Conservation (phyloP, 345 rosid genomes). For the Erucastrum elatum region DNA sequence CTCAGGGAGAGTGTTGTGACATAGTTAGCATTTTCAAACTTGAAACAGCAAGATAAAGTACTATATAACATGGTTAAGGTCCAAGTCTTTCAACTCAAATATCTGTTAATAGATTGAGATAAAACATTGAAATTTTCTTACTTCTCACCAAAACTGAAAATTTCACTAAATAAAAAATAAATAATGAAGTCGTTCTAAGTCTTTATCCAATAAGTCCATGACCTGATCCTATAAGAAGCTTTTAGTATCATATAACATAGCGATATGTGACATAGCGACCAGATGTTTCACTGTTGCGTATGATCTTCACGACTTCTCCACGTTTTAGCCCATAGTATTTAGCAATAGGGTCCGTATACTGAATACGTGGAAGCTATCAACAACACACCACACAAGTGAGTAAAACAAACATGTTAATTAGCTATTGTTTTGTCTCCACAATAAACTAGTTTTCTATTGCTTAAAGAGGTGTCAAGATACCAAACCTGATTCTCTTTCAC, state of each 20-base stretch:
- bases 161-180: neutral
- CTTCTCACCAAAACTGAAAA: neutral
- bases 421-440: neutral
- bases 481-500: slow-evolving; percentile 82
- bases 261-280: slow-evolving; percentile 68
- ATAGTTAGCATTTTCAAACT: no score
- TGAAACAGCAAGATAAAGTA: no score
- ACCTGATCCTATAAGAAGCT: neutral
- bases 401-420: neutral
- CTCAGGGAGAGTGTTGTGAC: no score
- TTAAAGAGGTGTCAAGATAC: slow-evolving; percentile 3
- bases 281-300: slow-evolving; percentile 64
- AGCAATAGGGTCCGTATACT: slow-evolving; percentile 58
- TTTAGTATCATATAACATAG: slow-evolving; percentile 48
- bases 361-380: slow-evolving; percentile 60
- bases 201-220: neutral
- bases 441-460: neutral
- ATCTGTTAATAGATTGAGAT: neutral
- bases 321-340: slow-evolving; percentile 65
- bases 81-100: no score
- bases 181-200: neutral
- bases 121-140: neutral
- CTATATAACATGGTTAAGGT: no score
- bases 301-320: slow-evolving; percentile 70
- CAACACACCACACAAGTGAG: slow-evolving; percentile 2